Conservation (phyloP, 345 rosid species). For the thale cress (Arabidopsis thaliana) region DNA sequence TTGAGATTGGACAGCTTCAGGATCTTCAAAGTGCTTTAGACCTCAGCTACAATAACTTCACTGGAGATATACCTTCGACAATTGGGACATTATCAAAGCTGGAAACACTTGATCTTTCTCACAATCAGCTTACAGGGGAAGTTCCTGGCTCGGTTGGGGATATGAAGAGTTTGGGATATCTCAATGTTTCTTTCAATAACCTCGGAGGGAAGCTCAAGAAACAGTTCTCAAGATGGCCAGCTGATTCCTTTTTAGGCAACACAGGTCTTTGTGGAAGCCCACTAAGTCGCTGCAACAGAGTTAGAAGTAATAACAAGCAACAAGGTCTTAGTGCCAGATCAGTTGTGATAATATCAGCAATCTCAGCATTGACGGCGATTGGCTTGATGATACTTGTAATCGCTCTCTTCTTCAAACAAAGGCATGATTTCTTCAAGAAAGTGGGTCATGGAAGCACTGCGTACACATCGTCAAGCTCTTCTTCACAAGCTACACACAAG, state of each 20-base stretch:
- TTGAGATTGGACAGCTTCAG: conserved; percentile 72
- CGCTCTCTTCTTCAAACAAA: conserved; percentile 56
- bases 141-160: conserved; percentile 66
- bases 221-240: conserved; percentile 83
- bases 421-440: conserved; percentile 52
- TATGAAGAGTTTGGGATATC: conserved; percentile 84
- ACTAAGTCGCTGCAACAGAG: conserved; percentile 53
- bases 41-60: conserved; percentile 77
- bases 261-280: conserved; percentile 78
- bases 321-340: conserved; percentile 55
- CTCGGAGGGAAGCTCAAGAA: conserved; percentile 73
- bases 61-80: conserved; percentile 71
- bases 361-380: conserved; percentile 67
- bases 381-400: conserved; percentile 63
- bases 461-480: conserved; percentile 61
- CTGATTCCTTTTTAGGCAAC: conserved; percentile 72
- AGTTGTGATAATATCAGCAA: conserved; percentile 65
- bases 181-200: conserved; percentile 75
- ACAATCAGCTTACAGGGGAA: conserved; percentile 70
- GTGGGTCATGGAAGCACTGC: conserved; percentile 52
- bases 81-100: conserved; percentile 69
- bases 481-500: conserved; percentile 68
- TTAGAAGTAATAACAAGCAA: conserved; percentile 37
- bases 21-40: conserved; percentile 82
- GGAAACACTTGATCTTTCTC: conserved; percentile 83